phyloP scores from a whole-genome alignment of 106 monocot species.

The Acorus gramineus region DNA sequence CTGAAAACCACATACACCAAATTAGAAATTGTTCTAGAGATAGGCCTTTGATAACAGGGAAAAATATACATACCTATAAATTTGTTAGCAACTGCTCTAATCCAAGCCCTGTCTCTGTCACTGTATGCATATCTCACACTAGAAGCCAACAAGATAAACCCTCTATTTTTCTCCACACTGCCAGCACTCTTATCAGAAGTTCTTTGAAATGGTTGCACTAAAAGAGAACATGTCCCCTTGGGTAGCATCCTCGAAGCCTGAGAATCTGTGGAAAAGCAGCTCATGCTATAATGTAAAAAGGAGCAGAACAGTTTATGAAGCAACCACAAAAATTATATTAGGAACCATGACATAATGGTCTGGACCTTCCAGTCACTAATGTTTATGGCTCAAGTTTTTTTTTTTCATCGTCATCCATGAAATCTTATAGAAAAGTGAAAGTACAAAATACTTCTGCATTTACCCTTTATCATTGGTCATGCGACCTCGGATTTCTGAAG shows the following conservation, averaged over 20 bases:
- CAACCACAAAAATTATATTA: too few species aligned
- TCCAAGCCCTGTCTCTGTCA: conserved; percentile 66
- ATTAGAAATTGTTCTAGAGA: too few species aligned
- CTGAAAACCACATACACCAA: too few species aligned
- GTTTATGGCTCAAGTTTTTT: too few species aligned
- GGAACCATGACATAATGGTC: too few species aligned
- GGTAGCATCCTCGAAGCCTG: conserved; percentile 37
- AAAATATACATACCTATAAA: conserved; percentile 21
- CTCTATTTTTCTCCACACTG: conserved; percentile 3
- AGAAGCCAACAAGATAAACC: conserved; percentile 47
- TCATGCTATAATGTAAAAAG: not conserved
- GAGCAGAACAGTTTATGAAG: too few species aligned
- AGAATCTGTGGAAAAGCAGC: conserved; percentile 28
- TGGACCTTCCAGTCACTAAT: too few species aligned
- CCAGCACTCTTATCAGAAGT: conserved; percentile 6
- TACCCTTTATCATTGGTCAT: too few species aligned
- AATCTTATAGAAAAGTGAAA: too few species aligned
- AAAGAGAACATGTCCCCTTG: conserved; percentile 35
- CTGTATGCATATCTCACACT: conserved; percentile 58
- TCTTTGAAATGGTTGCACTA: conserved; percentile 31
- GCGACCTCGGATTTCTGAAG: too few species aligned
- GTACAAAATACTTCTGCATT: too few species aligned
- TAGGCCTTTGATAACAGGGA: not conserved
- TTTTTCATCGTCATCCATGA: too few species aligned
- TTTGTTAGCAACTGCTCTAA: conserved; percentile 50